Evolutionary conservation across 2,329 filamentous ascomycete species (phyloP).

Genomic region (Berkeleyomyces basicola): DNA sequence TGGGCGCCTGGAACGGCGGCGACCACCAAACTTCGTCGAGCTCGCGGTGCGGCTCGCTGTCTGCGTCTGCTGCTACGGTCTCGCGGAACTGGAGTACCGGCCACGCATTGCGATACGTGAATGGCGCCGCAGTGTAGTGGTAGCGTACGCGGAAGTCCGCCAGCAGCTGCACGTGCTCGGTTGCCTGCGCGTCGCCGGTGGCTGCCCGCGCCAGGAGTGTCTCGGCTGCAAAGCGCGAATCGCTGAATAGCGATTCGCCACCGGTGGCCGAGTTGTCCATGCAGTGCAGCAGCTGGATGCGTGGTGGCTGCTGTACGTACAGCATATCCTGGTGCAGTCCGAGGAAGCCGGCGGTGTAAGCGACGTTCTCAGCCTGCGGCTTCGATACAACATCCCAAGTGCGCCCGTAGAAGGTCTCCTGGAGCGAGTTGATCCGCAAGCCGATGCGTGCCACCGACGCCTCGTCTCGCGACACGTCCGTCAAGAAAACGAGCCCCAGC

Average conservation of each 20-base stretch:
- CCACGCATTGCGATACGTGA: constrained; percentile 43
- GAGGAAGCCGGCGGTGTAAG: constrained; percentile 68
- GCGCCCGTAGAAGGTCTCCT: constrained; percentile 77
- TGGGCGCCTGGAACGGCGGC: constrained; percentile 59
- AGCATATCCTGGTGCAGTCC: constrained; percentile 88
- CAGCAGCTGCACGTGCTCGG: constrained; percentile 24
- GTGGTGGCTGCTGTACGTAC: constrained; percentile 65
- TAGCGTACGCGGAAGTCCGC: constrained; percentile 36
- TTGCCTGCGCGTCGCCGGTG: not conserved
- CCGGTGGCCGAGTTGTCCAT: constrained; percentile 63
- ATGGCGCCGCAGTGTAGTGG: constrained; percentile 50
- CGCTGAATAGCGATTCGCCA: constrained; percentile 74
- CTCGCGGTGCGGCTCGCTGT: not conserved
- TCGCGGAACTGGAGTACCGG: constrained; percentile 31
- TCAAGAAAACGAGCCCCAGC: constrained; percentile 63
- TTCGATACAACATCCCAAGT: constrained; percentile 83
- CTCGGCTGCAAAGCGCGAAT: constrained; percentile 47
- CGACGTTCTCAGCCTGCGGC: constrained; percentile 74
- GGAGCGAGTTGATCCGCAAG: constrained; percentile 56
- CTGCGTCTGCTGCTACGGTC: not conserved
- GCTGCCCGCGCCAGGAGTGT: constrained; percentile 18
- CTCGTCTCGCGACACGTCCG: constrained; percentile 52
- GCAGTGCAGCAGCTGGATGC: constrained; percentile 79
- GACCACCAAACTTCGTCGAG: constrained; percentile 40
- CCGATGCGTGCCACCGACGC: constrained; percentile 51